Evolutionary conservation across 2,329 filamentous ascomycete species (phyloP).

Genomic region (Calycina herbarum): DNA sequence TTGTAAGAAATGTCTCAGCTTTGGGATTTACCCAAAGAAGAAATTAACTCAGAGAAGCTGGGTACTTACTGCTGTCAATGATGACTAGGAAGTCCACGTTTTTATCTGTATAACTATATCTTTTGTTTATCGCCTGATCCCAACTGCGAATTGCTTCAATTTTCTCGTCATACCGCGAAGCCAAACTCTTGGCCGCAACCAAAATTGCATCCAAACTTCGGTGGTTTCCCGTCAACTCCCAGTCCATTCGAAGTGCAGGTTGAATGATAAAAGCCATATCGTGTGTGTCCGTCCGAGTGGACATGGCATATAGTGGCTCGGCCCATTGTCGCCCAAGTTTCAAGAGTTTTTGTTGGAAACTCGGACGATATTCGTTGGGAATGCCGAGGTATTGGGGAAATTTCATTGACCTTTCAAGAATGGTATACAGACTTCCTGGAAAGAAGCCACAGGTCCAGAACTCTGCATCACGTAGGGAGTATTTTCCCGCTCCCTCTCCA

Average conservation of each 20-base stretch:
- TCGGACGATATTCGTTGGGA: neutral
- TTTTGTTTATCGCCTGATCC: constrained; percentile 36
- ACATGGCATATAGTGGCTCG: constrained; percentile 41
- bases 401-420: constrained; percentile 39
- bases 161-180: constrained; percentile 19
- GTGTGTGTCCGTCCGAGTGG: constrained; percentile 50
- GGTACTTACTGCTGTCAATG: constrained; percentile 32
- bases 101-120: constrained; percentile 22
- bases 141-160: constrained; percentile 40
- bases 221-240: constrained; percentile 45
- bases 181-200: constrained; percentile 45
- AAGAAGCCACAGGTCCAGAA: constrained; percentile 49
- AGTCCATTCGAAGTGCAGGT: constrained; percentile 48
- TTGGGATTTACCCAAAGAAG: too few relatives aligned
- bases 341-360: constrained; percentile 5
- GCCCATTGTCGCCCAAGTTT: constrained; percentile 37
- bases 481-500: neutral
- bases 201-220: constrained; percentile 44
- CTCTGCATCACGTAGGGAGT: constrained; percentile 25
- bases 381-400: constrained; percentile 30
- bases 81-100: constrained; percentile 35
- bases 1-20: too few relatives aligned
- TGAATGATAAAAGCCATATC: constrained; percentile 56
- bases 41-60: too few relatives aligned
- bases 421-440: constrained; percentile 39